Evolutionary conservation across 208 protist species (phyloP).

Genomic region (Porcisia deanei): DNA sequence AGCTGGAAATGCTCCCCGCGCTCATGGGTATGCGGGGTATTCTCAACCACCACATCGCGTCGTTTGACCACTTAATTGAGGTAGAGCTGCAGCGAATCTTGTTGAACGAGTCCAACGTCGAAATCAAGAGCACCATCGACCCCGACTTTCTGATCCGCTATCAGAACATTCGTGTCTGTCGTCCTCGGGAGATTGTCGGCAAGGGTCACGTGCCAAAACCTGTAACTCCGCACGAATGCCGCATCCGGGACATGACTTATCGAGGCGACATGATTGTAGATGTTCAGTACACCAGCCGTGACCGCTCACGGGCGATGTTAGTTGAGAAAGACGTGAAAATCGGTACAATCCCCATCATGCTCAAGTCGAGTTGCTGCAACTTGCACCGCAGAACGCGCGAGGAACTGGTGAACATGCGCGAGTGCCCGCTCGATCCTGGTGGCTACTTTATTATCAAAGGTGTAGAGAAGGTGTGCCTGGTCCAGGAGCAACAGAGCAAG

Average conservation of each 20-base stretch:
- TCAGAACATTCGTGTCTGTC: conserved; percentile 83
- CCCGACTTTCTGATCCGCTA: conserved; percentile 88
- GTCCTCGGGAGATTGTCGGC: conserved; percentile 78
- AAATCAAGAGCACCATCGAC: conserved; percentile 88
- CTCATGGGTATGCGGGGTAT: conserved; percentile 89
- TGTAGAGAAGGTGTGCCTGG: conserved; percentile 97
- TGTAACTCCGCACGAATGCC: conserved; percentile 95
- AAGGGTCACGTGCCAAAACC: conserved; percentile 76
- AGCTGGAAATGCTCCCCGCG: conserved; percentile 77
- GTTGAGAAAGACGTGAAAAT: conserved; percentile 92
- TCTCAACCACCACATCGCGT: conserved; percentile 89
- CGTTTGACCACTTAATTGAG: conserved; percentile 87
- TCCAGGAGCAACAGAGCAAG: conserved; percentile 97
- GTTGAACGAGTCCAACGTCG: conserved; percentile 87
- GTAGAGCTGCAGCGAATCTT: conserved; percentile 86
- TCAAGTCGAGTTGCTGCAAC: conserved; percentile 97
- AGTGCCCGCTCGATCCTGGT: conserved; percentile 99
- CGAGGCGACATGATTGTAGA: conserved; percentile 87
- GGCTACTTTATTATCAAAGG: conserved; percentile 99
- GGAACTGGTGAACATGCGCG: conserved; percentile 95
- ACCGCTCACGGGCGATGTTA: conserved; percentile 59
- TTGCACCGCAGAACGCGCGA: conserved; percentile 88
- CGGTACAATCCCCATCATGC: conserved; percentile 99
- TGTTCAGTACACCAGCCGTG: conserved; percentile 80
- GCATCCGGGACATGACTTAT: conserved; percentile 96